Conservation (phyloP, 768 basidiomycete genomes). For the Naematelia aurantialba region DNA sequence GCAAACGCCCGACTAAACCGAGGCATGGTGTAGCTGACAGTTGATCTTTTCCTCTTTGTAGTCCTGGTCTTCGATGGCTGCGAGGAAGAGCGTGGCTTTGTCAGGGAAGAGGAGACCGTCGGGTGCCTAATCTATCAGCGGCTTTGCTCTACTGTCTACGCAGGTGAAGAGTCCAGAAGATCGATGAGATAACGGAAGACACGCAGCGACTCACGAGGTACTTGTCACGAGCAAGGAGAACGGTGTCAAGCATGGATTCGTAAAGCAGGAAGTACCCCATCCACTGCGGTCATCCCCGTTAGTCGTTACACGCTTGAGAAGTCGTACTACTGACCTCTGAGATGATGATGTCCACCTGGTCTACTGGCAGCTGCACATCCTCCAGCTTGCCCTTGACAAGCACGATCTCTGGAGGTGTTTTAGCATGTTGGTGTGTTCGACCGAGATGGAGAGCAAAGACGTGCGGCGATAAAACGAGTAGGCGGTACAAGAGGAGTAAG, state of each 20-base stretch:
- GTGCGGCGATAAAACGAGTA: too few relatives aligned
- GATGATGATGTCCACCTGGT: conserved; percentile 96
- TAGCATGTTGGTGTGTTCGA: not conserved
- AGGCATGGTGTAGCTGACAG: conserved; percentile 61
- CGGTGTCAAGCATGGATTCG: conserved; percentile 99
- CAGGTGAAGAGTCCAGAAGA: not conserved
- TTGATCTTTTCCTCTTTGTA: conserved; percentile 99
- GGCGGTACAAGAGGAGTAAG: not conserved
- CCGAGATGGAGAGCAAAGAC: not conserved
- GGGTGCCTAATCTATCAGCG: conserved; percentile 53
- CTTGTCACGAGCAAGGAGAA: conserved; percentile 91
- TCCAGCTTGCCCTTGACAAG: conserved; percentile 98
- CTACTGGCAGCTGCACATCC: conserved; percentile 78
- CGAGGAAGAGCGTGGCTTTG: conserved; percentile 82
- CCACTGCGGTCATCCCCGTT: conserved; percentile 59
- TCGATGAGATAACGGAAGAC: not conserved
- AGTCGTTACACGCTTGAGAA: conserved; percentile 1
- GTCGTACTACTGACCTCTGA: conserved; percentile 60
- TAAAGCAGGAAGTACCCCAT: conserved; percentile 99
- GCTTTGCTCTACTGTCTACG: not conserved
- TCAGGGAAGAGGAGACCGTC: conserved; percentile 95
- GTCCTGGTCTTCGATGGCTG: conserved; percentile 97
- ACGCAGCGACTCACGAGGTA: conserved; percentile 63
- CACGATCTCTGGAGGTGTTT: conserved; percentile 65
- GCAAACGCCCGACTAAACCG: not conserved